Base-by-base conservation (phyloP, 2,329 filamentous ascomycete genomes). In the Albifimbria verrucaria region DNA sequence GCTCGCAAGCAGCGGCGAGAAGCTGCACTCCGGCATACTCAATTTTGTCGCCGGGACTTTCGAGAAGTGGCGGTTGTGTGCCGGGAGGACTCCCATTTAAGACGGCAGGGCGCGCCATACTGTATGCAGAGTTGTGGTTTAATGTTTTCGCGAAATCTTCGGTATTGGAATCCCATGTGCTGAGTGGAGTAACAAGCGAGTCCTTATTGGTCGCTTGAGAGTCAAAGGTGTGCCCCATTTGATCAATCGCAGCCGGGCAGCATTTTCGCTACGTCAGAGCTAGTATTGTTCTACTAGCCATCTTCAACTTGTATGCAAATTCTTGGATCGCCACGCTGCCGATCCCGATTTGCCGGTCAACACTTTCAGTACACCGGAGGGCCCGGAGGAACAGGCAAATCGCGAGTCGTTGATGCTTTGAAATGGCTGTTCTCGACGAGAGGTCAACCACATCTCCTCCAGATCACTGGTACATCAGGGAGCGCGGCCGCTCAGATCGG, bases 281-380 rank as follows among this genome's bases (percentile, higher is more conserved):
- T 32, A 32, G 26, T 32, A 9, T 32, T 7, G 26, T 15, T 32
- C 26, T 32, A 32, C 26, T 15, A 32, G 26, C 26, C 26, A 32
- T 32, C 9, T 32, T 32, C 51, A 53, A 43, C 52, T 54, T 24
- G 49, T 54, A 22, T 54, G 49, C 17, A 18, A 20, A 15, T 54
- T 54, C 49, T 54, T 54, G 28, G 45, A 54, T 41, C 44, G 41
- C 25, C 48, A 52, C 21, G 17, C 23, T 15, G 46, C 23, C 26
- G 36, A 54, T 36, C 49, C 52, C 7, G 39, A 50, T 54, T 46
- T 0, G 20, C 52, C 17, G 45, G 49, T 43, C 41, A 52, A 32
- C 26, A 54, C 24, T 44, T 53, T 48, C 43, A 50, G n/a, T 50
- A 53, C 43, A 15, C 50, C 9, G 43, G 48, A 15, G 48, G 52